Conservation (phyloP, 257 asterid genomes). For the Oldenlandia corymbosa region DNA sequence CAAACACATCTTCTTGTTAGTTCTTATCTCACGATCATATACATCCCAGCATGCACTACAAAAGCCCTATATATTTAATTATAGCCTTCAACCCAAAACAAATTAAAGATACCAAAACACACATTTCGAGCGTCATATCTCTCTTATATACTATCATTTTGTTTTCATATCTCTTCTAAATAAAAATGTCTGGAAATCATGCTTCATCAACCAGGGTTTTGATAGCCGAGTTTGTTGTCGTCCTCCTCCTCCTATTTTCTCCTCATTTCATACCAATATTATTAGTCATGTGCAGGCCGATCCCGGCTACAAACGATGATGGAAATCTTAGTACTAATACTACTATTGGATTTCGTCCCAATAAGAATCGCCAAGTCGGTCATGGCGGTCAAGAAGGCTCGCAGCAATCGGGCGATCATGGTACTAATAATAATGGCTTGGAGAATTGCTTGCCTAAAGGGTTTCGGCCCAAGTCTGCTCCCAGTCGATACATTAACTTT, state of each 20-base stretch:
- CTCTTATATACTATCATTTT: no score
- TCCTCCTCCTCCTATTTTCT: slow-evolving; percentile 5
- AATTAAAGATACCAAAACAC: neutral
- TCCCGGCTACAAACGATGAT: no score
- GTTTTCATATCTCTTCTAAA: no score
- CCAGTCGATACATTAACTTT: slow-evolving; percentile 53
- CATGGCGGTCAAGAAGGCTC: neutral
- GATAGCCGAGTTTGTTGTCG: neutral
- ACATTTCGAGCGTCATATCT: neutral
- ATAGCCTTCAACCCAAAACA: slow-evolving; percentile 14
- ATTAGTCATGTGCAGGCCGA: slow-evolving; percentile 20
- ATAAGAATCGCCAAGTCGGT: neutral
- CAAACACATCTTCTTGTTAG: neutral
- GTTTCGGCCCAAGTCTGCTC: slow-evolving; percentile 47
- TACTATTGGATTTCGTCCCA: slow-evolving; percentile 25
- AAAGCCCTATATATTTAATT: slow-evolving; percentile 39
- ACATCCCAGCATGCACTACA: slow-evolving; percentile 3
- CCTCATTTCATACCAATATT: neutral
- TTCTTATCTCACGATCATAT: slow-evolving; percentile 6
- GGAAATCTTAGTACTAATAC: no score
- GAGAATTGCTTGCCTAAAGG: slow-evolving; percentile 69
- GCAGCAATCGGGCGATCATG: slow-evolving; percentile 18
- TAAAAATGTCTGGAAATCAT: neutral
- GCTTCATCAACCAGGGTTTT: slow-evolving; percentile 2
- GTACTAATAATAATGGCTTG: no score